Conservation (phyloP, 192 early-diverging fungal species). For the Polychytrium aggregatum region DNA sequence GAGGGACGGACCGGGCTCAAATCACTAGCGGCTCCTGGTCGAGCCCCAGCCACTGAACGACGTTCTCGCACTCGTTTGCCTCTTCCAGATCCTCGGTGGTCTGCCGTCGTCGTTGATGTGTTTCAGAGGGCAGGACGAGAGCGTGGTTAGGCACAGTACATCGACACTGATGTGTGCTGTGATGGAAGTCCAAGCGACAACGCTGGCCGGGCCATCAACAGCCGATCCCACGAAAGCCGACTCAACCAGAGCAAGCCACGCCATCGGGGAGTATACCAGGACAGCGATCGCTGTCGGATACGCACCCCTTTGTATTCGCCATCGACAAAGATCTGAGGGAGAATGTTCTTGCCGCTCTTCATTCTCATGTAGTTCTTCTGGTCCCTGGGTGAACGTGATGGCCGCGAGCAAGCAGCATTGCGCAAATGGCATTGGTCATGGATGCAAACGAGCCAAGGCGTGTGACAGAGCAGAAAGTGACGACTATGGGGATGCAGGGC, state of each 20-base stretch:
- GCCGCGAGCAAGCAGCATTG: neutral
- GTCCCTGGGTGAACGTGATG: conserved; percentile 11
- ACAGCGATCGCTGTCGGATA: neutral
- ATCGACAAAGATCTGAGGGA: conserved; percentile 37
- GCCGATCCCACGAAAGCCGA: conserved; percentile 7
- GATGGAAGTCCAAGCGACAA: too few species aligned
- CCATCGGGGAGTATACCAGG: neutral
- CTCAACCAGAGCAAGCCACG: neutral
- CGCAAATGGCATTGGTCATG: neutral
- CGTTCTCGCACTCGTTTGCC: conserved; percentile 26
- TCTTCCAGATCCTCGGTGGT: conserved; percentile 29
- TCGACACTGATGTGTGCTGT: too few species aligned
- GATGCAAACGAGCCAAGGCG: neutral
- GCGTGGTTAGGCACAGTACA: too few species aligned
- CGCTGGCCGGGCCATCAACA: too few species aligned
- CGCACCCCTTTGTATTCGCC: conserved; percentile 32
- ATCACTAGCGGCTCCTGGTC: too few species aligned
- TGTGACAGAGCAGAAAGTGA: neutral
- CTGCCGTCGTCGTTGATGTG: too few species aligned
- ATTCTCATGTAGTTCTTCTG: conserved; percentile 28
- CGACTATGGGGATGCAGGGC: too few species aligned
- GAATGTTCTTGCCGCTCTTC: conserved; percentile 24
- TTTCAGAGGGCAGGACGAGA: too few species aligned
- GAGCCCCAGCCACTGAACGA: conserved; percentile 14
- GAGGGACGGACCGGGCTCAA: too few species aligned